Evolutionary conservation across 2,329 filamentous ascomycete genomes (phyloP).

Genomic region (Onygenales sp.): DNA sequence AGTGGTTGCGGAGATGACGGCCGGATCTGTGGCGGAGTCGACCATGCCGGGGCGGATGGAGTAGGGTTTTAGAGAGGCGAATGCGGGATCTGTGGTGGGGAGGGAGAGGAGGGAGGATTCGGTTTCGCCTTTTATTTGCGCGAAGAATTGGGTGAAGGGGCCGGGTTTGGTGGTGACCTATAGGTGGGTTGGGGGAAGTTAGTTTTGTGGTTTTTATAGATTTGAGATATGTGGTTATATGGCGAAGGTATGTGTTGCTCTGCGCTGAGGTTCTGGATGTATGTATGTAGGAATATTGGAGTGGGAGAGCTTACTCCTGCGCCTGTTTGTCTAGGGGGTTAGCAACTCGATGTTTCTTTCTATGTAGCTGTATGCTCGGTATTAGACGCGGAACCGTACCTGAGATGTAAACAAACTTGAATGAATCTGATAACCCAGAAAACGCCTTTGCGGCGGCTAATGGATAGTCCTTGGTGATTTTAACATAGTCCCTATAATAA

Average conservation of each 20-base stretch:
- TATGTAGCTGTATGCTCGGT: background rate
- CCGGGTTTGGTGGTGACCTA: constrained; percentile 48
- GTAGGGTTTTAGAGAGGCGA: constrained; percentile 37
- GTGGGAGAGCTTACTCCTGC: background rate
- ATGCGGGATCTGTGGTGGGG: constrained; percentile 27
- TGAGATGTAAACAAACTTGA: constrained; percentile 65
- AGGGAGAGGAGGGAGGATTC: constrained; percentile 52
- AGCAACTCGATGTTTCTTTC: background rate
- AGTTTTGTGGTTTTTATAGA: background rate
- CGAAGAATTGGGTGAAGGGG: constrained; percentile 49
- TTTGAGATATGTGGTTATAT: too few species aligned
- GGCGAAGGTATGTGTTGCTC: background rate
- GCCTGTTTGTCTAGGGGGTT: background rate
- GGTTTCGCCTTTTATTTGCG: constrained; percentile 56
- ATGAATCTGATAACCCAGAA: constrained; percentile 41
- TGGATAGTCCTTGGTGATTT: constrained; percentile 59
- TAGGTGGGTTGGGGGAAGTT: constrained; percentile 13
- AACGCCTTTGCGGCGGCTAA: constrained; percentile 56
- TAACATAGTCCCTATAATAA: constrained; percentile 46
- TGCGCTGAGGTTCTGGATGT: background rate
- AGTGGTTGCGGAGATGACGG: constrained; percentile 26
- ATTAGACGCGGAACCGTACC: constrained; percentile 37
- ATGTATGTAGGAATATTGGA: background rate
- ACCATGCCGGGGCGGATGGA: constrained; percentile 52
- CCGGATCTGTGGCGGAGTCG: constrained; percentile 38